These are phyloP conservation scores for Trichoderma hamatum DNA, from an alignment of 2,329 filamentous ascomycete species.

Conservation along the genomic window DNA sequence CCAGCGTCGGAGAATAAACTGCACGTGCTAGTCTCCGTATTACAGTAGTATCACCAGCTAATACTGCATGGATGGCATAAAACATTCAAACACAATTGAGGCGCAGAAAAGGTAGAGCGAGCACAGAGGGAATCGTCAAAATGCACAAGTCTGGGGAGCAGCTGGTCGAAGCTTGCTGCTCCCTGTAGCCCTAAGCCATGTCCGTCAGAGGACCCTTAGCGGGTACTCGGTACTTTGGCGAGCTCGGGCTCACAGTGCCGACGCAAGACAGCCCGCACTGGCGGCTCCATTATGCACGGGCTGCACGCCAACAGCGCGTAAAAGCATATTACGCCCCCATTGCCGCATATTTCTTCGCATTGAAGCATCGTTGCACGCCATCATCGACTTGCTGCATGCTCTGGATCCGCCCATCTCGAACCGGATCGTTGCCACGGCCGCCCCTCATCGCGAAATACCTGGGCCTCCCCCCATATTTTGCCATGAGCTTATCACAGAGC, in stretches of 20 bases:
- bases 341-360: conserved; percentile 6
- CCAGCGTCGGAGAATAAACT: background rate
- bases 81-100: background rate
- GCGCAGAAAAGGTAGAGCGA: background rate
- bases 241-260: background rate
- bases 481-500: conserved; percentile 25
- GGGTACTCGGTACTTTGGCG: conserved; percentile 9
- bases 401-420: conserved; percentile 21
- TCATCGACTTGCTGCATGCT: background rate
- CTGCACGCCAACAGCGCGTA: conserved; percentile 5
- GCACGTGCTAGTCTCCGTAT: background rate
- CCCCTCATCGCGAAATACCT: conserved; percentile 2
- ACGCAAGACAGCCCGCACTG: conserved; percentile 7
- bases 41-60: background rate
- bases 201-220: conserved; percentile 4
- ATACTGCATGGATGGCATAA: background rate
- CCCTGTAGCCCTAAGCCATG: conserved; percentile 22
- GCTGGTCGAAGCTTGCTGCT: conserved; percentile 17
- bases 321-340: conserved; percentile 11
- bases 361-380: background rate
- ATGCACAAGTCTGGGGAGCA: conserved; percentile 3
- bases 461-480: conserved; percentile 17
- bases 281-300: conserved; percentile 5
- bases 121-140: background rate
- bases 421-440: conserved; percentile 23